Evolutionary conservation across 805 yeast genomes (phyloP).

Genomic region (Candida lessepsii): DNA sequence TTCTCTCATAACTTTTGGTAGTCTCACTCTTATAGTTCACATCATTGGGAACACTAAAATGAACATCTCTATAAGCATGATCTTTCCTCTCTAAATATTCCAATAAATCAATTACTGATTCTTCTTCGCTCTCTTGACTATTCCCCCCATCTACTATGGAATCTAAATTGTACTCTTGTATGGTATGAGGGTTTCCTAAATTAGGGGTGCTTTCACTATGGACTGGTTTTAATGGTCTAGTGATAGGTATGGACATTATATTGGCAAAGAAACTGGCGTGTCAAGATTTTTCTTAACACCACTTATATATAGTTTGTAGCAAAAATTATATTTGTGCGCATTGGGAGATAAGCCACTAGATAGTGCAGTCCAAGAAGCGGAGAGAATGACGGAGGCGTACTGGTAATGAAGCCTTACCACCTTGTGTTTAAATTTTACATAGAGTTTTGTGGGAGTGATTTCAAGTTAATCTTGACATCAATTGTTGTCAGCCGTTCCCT

Average conservation of each 20-base stretch:
- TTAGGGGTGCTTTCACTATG: slow-evolving; percentile 4
- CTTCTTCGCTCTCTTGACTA: slow-evolving; percentile 6
- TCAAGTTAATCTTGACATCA: no score
- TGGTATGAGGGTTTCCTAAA: background rate
- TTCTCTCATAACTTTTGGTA: slow-evolving; percentile 22
- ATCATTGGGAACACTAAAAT: slow-evolving; percentile 17
- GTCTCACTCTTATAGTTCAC: slow-evolving; percentile 8
- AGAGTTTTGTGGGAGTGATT: no score
- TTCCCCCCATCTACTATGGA: background rate
- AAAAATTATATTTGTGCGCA: background rate
- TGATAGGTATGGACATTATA: no score
- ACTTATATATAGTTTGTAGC: no score
- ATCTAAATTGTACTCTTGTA: background rate
- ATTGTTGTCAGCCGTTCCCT: no score
- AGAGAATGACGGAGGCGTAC: no score
- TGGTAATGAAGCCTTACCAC: no score
- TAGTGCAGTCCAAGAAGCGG: no score
- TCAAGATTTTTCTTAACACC: no score
- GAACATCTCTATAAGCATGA: slow-evolving; percentile 23
- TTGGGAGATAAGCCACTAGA: no score
- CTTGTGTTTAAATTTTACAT: no score
- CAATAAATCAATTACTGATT: slow-evolving; percentile 17
- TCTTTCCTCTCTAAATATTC: slow-evolving; percentile 17
- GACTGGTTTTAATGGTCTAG: background rate
- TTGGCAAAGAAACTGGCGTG: background rate